These are phyloP conservation scores for Penicillium griseofulvum DNA, from an alignment of 2,329 filamentous ascomycete species.

Conservation along the genomic window DNA sequence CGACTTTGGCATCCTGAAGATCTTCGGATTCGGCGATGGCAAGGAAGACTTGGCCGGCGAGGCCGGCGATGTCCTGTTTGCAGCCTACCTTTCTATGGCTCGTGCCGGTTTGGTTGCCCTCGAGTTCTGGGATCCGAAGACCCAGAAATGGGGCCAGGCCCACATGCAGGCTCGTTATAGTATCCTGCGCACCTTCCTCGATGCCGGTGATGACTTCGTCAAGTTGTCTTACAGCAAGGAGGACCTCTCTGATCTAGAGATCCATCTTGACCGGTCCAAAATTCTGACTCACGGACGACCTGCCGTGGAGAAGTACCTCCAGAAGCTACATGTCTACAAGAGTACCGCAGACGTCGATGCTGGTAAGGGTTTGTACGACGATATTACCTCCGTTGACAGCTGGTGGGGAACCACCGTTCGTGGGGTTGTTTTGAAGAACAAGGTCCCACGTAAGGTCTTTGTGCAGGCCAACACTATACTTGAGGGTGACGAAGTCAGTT, in stretches of 20 bases:
- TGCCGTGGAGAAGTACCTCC: conserved; percentile 80
- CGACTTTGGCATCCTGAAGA: conserved; percentile 82
- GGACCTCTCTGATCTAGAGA: conserved; percentile 75
- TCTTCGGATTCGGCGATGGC: conserved; percentile 88
- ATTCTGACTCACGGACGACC: conserved; percentile 79
- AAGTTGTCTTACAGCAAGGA: conserved; percentile 71
- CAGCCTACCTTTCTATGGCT: conserved; percentile 89
- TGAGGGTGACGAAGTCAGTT: conserved; percentile 64
- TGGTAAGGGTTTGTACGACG: conserved; percentile 76
- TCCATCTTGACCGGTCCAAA: conserved; percentile 79
- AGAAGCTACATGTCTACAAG: conserved; percentile 92
- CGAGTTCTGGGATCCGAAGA: conserved; percentile 93
- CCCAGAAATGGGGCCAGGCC: conserved; percentile 85
- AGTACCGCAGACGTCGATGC: conserved; percentile 77
- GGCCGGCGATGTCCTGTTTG: conserved; percentile 84
- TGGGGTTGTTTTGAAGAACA: conserved; percentile 57
- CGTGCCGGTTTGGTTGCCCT: conserved; percentile 83
- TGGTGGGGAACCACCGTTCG: conserved; percentile 83
- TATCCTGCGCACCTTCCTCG: conserved; percentile 73
- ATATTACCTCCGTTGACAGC: conserved; percentile 78
- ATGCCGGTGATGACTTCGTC: conserved; percentile 84
- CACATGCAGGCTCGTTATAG: conserved; percentile 91
- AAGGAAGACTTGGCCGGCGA: conserved; percentile 67
- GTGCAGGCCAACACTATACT: conserved; percentile 88
- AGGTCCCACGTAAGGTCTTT: conserved; percentile 69